phyloP scores from a whole-genome alignment of 164 flowering plant genomes.

The Liquidambar formosana region DNA sequence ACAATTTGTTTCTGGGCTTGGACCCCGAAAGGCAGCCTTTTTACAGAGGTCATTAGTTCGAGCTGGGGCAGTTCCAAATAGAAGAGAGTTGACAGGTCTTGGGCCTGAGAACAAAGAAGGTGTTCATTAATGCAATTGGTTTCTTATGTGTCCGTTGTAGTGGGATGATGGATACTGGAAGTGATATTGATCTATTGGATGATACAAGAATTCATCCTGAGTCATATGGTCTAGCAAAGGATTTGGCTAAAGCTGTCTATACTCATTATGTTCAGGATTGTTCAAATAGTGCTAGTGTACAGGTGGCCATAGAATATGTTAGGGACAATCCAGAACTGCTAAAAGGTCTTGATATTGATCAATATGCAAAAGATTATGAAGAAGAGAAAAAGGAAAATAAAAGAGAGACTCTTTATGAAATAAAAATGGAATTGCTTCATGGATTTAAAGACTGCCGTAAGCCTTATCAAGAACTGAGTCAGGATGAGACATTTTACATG shows the following conservation, averaged over 20 bases:
- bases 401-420: slow-evolving; percentile 61
- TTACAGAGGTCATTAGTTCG: slow-evolving; percentile 78
- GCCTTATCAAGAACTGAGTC: slow-evolving; percentile 67
- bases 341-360: slow-evolving; percentile 46
- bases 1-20: slow-evolving; percentile 92
- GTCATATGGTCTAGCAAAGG: slow-evolving; percentile 83
- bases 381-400: slow-evolving; percentile 34
- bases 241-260: slow-evolving; percentile 79
- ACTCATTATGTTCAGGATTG: slow-evolving; percentile 43
- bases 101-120: slow-evolving; percentile 71
- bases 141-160: slow-evolving; percentile 85
- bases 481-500: slow-evolving; percentile 86
- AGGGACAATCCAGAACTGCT: slow-evolving; percentile 65
- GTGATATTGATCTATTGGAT: slow-evolving; percentile 86
- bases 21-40: slow-evolving; percentile 92
- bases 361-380: slow-evolving; percentile 44
- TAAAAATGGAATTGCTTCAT: slow-evolving; percentile 71
- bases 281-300: slow-evolving; percentile 78
- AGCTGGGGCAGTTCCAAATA: slow-evolving; percentile 62
- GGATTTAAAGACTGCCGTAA: slow-evolving; percentile 87
- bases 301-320: slow-evolving; percentile 85
- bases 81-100: slow-evolving; percentile 72
- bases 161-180: slow-evolving; percentile 77
- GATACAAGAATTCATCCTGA: slow-evolving; percentile 98
- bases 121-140: slow-evolving; percentile 89